Evolutionary conservation across 805 yeast genomes (phyloP).

Genomic region (Teunomyces funiuensis): DNA sequence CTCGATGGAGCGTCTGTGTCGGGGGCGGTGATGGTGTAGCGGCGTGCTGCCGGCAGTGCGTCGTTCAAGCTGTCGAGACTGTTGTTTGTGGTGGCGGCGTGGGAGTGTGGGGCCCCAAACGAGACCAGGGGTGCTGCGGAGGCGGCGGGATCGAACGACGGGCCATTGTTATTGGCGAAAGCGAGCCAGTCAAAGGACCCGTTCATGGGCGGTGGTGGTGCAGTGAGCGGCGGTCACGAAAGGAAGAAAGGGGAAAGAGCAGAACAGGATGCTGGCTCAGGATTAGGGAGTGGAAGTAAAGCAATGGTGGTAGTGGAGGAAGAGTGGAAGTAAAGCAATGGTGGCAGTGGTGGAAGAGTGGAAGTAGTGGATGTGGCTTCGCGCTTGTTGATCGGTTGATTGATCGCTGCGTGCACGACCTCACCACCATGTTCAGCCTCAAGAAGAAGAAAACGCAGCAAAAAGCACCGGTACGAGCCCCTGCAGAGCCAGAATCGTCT

Average conservation of each 20-base stretch:
- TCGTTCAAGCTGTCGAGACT: conserved; percentile 14
- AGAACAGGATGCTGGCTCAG: not conserved
- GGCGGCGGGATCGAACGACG: conserved; percentile 16
- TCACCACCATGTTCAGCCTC: conserved; percentile 37
- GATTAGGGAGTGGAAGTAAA: not conserved
- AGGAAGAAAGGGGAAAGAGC: not conserved
- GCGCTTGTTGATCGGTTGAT: too few relatives aligned
- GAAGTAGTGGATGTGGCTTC: too few relatives aligned
- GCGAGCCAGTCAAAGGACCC: conserved; percentile 49
- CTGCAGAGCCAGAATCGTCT: not conserved
- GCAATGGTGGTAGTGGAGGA: too few relatives aligned
- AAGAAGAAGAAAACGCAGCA: conserved; percentile 9
- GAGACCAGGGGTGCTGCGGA: conserved; percentile 53
- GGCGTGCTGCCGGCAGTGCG: conserved; percentile 9
- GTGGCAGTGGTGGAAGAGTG: too few relatives aligned
- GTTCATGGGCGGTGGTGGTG: conserved; percentile 15
- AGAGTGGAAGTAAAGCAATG: not conserved
- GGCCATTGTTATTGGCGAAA: conserved; percentile 28
- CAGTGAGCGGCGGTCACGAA: not conserved
- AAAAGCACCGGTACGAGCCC: not conserved
- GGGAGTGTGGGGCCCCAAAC: conserved; percentile 25
- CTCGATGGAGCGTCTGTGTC: conserved; percentile 21
- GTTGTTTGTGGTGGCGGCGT: conserved; percentile 12
- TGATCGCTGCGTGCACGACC: too few relatives aligned
- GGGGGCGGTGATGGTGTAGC: not conserved